Evolutionary conservation across 352 stramenopile genomes (phyloP).

Genomic region (Sclerospora graminicola): DNA sequence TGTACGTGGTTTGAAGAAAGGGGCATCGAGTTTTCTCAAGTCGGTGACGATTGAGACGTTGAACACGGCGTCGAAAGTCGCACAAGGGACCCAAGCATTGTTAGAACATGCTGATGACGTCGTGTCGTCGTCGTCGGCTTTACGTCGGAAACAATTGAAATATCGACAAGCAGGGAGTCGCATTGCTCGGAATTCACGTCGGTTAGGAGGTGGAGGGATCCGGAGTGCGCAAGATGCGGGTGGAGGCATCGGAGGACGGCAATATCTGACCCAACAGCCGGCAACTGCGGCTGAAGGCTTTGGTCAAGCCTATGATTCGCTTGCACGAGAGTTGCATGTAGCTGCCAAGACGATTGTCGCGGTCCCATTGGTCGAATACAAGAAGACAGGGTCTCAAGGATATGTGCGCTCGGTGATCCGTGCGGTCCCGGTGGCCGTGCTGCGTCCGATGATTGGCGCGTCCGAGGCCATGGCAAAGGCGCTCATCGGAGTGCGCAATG

Average conservation of each 20-base stretch:
- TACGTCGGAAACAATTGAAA: conserved; percentile 63
- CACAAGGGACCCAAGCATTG: conserved; percentile 70
- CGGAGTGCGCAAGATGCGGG: conserved; percentile 56
- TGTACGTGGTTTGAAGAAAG: conserved; percentile 79
- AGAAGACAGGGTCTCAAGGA: conserved; percentile 82
- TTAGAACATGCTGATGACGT: conserved; percentile 79
- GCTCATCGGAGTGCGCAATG: conserved; percentile 80
- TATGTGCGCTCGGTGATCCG: conserved; percentile 84
- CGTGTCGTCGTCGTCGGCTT: conserved; percentile 48
- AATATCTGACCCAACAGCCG: conserved; percentile 76
- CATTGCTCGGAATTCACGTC: conserved; percentile 70
- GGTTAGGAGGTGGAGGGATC: conserved; percentile 69
- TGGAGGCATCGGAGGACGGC: conserved; percentile 64
- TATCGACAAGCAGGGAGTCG: conserved; percentile 70
- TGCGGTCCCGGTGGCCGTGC: conserved; percentile 73
- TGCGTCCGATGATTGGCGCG: conserved; percentile 82
- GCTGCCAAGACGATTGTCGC: conserved; percentile 85
- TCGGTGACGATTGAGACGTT: conserved; percentile 83
- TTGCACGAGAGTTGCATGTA: conserved; percentile 74
- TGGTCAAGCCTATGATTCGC: conserved; percentile 77
- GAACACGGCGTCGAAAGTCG: conserved; percentile 77
- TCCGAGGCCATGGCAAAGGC: conserved; percentile 80
- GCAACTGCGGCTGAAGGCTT: conserved; percentile 73
- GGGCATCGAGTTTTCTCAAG: conserved; percentile 81
- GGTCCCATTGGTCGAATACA: conserved; percentile 85